Evolutionary conservation across 306 rosid genomes (phyloP).

Genomic region (Erythrophleum fordii): DNA sequence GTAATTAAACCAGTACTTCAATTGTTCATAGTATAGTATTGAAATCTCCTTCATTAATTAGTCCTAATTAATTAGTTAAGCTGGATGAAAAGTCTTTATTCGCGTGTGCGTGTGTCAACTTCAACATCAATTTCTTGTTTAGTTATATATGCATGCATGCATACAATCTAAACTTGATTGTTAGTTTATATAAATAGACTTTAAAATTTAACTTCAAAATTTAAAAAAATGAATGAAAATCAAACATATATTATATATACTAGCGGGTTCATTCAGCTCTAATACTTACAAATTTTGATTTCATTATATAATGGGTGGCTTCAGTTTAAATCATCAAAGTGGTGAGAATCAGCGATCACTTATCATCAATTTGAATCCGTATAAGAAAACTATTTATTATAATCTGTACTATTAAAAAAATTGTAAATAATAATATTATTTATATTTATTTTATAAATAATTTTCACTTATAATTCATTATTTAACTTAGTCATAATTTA

Average conservation of each 20-base stretch:
- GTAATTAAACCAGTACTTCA: background rate
- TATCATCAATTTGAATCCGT: no score
- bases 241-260: background rate
- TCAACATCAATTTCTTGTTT: background rate
- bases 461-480: no score
- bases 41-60: background rate
- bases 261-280: background rate
- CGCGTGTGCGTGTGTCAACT: background rate
- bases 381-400: no score
- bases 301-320: no score
- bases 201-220: background rate
- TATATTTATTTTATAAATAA: no score
- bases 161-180: background rate
- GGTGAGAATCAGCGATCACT: background rate
- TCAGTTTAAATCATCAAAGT: no score
- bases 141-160: background rate
- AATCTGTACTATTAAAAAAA: no score
- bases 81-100: background rate
- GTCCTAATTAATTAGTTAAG: background rate
- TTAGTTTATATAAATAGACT: background rate
- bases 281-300: no score
- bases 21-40: background rate
- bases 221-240: background rate
- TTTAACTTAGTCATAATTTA: no score
- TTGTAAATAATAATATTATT: no score